Base-by-base conservation (phyloP, 1,139 yeast species). In the Scheffersomyces segobiensis region DNA sequence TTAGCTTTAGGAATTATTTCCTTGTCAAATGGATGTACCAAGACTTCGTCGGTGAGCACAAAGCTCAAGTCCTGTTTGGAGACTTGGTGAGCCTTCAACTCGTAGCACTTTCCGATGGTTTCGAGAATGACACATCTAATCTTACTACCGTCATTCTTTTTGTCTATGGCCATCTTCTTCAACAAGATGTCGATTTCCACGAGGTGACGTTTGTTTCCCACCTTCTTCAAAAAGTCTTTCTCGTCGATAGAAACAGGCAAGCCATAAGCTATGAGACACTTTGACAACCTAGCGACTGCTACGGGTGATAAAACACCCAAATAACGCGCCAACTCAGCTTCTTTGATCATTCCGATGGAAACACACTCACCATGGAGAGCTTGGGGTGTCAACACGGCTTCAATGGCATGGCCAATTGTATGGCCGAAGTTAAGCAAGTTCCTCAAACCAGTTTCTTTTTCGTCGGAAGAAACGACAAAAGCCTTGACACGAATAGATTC, bases 361-460 rank as follows among this genome's bases (percentile, higher is more conserved):
- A 95, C 99, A 82, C 99, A 95, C 75, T 95, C 99, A 60, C 99
- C 99, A 67, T 95, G 99, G 53, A 95, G 82, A 20, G 97, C 96
- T 72, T 93, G 93, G 8, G 99, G 99, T 4, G 98, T 93, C 63
- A 95, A 82, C 47, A 96, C 87, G 18, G 99, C 99, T 78, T 95
- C 99, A 65, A 90, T 93, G 26, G 99, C 99, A 73, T 95, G 99
- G 52, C 99, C 99, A 67, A 95, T 93, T 48, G 98, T 87, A 74
- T 95, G 99, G 42, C 99, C 99, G 71, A 95, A 96, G 75, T 95
- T 95, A 62, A 95, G 83, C 66, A 95, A 79, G 74, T 95, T 95
- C 77, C 99, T 85, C 66, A 95, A 83, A 2, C 98, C 96, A 56
- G 97, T 92, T 74, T 96, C 99, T 69, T 97, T 89, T 76, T 96